Base-by-base conservation (phyloP, 495 filamentous ascomycete species). In the Neurospora tetraspora region DNA sequence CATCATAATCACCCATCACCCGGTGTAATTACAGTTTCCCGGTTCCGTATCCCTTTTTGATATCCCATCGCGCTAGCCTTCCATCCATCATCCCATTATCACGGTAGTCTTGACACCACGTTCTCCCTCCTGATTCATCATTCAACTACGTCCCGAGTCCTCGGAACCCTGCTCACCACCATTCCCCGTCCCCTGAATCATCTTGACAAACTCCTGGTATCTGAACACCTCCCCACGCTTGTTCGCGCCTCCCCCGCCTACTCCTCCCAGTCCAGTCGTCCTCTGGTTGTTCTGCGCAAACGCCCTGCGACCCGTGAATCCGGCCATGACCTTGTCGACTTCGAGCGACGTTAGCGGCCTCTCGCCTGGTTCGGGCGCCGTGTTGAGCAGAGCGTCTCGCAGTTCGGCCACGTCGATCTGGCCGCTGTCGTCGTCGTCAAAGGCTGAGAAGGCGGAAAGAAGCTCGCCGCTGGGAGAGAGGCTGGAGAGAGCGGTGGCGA, bases 371-470 rank as follows among this genome's bases (percentile, higher is more conserved):
- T 94, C 93, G 3, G 92, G 92, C 12, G 88, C 88, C 8, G 94
- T 97, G 75, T 94, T 87, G 68, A 97, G 77, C 68, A 99, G 79
- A 4, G 95, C 93, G 75, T 95, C 92, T 42, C 91, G 87, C 68
- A 99, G 82, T 80, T 97, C 95, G 2, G 80, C 85, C 20, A 96
- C 84, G 77, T 98, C 93, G 39, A 98, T 88, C 79, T 97, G 93
- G 9, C 96, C 96, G 77, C 92, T 94, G 80, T 99, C 96, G 75
- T 96, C 93, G 74, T 96, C 92, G 77, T 99, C 96, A 75, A 99
- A 99, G 0, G 96, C 96, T 11, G 92, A 91, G 74, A 99, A 93
- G 0, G 96, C 96, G 7, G 92, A 93, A 3, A 91, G 76, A 0
- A 99, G 87, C 74, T 99, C 96, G 27, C 89, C 85, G 14, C 88